Evolutionary conservation across 2,329 filamentous ascomycete genomes (phyloP).

Genomic region (Apiospora koreana): DNA sequence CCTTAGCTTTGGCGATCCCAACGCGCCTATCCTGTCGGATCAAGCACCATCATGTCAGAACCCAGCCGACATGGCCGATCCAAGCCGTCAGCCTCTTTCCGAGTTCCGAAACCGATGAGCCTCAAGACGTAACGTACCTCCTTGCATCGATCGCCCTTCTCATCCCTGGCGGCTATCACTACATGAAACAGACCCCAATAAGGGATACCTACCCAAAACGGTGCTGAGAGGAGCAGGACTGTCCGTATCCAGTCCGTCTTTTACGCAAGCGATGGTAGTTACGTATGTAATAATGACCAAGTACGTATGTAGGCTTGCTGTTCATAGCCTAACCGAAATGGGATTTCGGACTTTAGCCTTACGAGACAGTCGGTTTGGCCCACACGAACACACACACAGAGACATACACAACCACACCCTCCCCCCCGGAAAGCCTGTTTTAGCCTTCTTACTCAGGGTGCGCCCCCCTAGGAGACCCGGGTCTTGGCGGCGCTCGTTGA

Average conservation of each 20-base stretch:
- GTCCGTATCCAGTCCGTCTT: background rate
- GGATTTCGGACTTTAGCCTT: background rate
- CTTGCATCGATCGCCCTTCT: no score
- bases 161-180: no score
- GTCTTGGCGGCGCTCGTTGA: background rate
- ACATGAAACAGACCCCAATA: no score
- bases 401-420: background rate
- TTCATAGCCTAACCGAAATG: background rate
- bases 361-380: background rate
- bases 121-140: no score
- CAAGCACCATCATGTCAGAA: no score
- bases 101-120: background rate
- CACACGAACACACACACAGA: background rate
- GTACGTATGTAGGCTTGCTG: background rate
- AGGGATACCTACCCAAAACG: no score
- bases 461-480: background rate
- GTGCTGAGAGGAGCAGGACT: no score
- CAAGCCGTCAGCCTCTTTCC: background rate
- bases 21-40: no score
- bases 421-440: background rate
- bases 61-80: no score
- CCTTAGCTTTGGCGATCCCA: no score
- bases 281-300: no score
- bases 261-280: background rate
- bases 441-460: background rate